Conservation (phyloP, 257 asterid genomes). For the Solanum chiquidenum region DNA sequence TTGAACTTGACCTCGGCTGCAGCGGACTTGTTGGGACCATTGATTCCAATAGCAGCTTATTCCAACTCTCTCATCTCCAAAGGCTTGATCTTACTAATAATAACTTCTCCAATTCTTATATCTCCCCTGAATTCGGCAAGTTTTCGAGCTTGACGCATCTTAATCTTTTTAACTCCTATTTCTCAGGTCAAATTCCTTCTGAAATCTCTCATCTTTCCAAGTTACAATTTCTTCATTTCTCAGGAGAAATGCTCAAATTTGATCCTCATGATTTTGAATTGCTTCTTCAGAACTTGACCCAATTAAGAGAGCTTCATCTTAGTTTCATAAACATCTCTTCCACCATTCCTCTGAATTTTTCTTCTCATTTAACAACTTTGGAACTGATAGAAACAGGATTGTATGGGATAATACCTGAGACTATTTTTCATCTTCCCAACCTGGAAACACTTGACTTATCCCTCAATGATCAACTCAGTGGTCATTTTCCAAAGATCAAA, state of each 20-base stretch:
- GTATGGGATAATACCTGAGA: background rate
- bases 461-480: background rate
- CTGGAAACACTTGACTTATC: background rate
- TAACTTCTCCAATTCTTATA: background rate
- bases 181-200: slow-evolving; percentile 9
- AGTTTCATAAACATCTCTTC: background rate
- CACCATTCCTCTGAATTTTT: background rate
- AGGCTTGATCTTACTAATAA: slow-evolving; percentile 2
- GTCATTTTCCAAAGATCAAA: background rate
- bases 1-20: slow-evolving; percentile 11
- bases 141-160: background rate
- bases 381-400: background rate
- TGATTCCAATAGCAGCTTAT: background rate
- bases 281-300: background rate
- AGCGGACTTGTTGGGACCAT: background rate
- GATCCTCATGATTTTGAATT: background rate
- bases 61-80: background rate
- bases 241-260: too few relatives aligned
- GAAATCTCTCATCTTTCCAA: background rate
- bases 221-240: background rate
- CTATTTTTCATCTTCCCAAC: background rate
- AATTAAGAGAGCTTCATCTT: background rate
- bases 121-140: background rate
- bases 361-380: slow-evolving; percentile 1
- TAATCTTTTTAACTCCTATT: slow-evolving; percentile 1